phyloP scores from a whole-genome alignment of 495 filamentous ascomycete genomes.

The Aspergillus funiculosus region DNA sequence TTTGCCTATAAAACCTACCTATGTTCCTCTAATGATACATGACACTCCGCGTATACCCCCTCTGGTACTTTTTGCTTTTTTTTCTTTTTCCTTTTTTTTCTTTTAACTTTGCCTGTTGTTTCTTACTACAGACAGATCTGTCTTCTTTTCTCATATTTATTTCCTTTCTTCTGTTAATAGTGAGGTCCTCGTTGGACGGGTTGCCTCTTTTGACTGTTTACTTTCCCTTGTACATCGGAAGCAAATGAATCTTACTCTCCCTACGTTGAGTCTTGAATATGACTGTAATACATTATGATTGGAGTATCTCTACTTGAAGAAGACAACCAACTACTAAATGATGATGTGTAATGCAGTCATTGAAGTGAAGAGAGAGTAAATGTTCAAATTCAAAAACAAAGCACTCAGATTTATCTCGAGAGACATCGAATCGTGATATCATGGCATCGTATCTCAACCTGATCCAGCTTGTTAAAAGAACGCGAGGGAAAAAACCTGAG shows the following conservation, averaged over 20 bases:
- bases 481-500: background rate
- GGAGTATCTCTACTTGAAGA: no score
- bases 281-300: no score
- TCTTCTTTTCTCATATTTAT: constrained; percentile 1
- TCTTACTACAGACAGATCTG: background rate
- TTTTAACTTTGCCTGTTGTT: constrained; percentile 7
- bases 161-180: background rate
- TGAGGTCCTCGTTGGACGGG: no score
- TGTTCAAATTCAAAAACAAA: constrained; percentile 11
- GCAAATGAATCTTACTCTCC: no score
- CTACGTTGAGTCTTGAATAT: no score
- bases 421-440: constrained; percentile 14
- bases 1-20: constrained; percentile 1
- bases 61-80: background rate
- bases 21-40: constrained; percentile 5
- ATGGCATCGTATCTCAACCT: constrained; percentile 12
- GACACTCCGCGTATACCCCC: constrained; percentile 10
- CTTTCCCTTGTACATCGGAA: no score
- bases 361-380: constrained; percentile 2
- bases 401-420: constrained; percentile 11
- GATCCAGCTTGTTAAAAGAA: background rate
- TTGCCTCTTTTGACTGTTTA: no score
- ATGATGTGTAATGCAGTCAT: no score
- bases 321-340: no score
- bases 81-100: constrained; percentile 1